These are phyloP conservation scores for Sparassis latifolia DNA, from an alignment of 1,284 basidiomycete species.

Conservation along the genomic window DNA sequence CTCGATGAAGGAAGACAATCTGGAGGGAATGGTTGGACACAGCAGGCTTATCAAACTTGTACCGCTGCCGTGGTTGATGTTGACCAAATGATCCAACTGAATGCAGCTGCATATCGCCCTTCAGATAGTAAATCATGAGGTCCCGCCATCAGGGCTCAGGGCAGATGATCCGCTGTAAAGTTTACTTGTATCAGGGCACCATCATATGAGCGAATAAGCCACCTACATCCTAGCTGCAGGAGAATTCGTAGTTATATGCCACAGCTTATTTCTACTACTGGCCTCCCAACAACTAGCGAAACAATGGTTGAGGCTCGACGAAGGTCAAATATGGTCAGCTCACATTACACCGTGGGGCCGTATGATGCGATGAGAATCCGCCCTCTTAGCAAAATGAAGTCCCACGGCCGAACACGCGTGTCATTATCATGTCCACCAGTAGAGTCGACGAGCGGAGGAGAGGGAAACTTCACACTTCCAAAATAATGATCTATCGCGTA, in stretches of 20 bases:
- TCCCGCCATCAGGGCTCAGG: not conserved
- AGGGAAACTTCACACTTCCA: not conserved
- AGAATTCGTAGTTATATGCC: not conserved
- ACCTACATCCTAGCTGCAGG: not conserved
- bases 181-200: not conserved
- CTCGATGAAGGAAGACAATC: not conserved
- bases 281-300: not conserved
- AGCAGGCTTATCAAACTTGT: not conserved
- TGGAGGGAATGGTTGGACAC: not conserved
- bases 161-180: not conserved
- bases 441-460: not conserved
- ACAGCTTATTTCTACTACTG: not conserved
- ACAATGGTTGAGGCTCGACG: too few species aligned
- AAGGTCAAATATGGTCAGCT: not conserved
- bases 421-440: too few species aligned
- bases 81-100: not conserved
- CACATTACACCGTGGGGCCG: not conserved
- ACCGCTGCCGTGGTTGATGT: not conserved
- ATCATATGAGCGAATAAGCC: not conserved
- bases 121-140: not conserved
- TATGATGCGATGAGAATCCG: not conserved
- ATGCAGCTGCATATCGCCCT: not conserved
- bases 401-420: too few species aligned
- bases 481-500: not conserved
- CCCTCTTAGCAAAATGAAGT: not conserved